phyloP scores from a whole-genome alignment of 306 rosid species.

The Astragalus membranaceus region DNA sequence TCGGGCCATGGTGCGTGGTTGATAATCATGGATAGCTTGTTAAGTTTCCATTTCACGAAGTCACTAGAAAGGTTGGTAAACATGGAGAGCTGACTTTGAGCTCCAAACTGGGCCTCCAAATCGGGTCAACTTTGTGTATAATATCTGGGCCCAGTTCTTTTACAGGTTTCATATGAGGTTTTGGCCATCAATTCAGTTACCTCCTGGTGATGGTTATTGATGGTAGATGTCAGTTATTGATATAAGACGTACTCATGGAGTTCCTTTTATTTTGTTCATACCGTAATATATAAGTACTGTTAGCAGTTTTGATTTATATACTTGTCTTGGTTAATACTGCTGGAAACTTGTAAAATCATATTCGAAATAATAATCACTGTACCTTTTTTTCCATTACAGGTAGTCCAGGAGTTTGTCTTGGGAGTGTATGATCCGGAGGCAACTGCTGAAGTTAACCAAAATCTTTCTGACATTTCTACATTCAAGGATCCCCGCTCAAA shows the following conservation, averaged over 20 bases:
- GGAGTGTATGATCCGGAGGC: slow-evolving; percentile 83
- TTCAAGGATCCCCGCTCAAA: slow-evolving; percentile 89
- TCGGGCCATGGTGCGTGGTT: neutral
- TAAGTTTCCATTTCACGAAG: neutral
- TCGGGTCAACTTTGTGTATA: neutral
- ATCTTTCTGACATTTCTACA: slow-evolving; percentile 82
- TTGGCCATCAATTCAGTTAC: neutral
- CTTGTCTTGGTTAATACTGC: neutral
- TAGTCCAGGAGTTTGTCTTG: slow-evolving; percentile 72
- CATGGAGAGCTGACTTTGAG: neutral
- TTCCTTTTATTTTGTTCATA: neutral
- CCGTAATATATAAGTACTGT: neutral
- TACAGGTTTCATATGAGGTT: neutral
- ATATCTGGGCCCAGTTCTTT: neutral
- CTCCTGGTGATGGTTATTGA: slow-evolving; percentile 1
- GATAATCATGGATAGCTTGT: neutral
- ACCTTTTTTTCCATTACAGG: slow-evolving; percentile 36
- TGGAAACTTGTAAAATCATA: slow-evolving; percentile 9
- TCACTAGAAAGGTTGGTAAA: neutral
- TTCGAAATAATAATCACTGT: neutral
- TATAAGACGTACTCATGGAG: neutral
- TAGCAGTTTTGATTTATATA: slow-evolving; percentile 2
- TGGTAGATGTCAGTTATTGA: neutral
- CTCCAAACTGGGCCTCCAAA: neutral
- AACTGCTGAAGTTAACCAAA: slow-evolving; percentile 67